Evolutionary conservation across 306 rosid genomes (phyloP).

Genomic region (Boehmeria nivea): DNA sequence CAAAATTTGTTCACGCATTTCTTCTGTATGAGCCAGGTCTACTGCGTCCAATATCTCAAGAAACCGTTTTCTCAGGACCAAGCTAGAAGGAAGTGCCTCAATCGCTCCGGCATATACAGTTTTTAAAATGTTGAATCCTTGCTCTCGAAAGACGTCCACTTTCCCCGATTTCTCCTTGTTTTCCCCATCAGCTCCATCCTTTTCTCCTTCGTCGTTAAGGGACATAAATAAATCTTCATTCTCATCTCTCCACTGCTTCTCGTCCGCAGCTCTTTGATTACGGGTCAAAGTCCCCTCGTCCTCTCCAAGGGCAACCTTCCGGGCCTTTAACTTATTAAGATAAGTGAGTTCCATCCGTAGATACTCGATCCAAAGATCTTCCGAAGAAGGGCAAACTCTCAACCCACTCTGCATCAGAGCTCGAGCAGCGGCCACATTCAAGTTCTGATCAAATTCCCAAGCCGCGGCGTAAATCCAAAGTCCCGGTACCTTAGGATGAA

Average conservation of each 20-base stretch:
- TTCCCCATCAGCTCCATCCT: constrained; percentile 25
- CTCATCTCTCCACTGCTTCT: constrained; percentile 75
- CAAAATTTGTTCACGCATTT: constrained; percentile 51
- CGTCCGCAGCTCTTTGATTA: constrained; percentile 36
- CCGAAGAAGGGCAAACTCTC: constrained; percentile 68
- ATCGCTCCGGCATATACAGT: constrained; percentile 61
- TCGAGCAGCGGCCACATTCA: constrained; percentile 77
- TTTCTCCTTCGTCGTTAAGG: constrained; percentile 34
- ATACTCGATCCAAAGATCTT: constrained; percentile 92
- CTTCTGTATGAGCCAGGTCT: constrained; percentile 59
- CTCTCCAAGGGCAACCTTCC: constrained; percentile 93
- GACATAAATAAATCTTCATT: constrained; percentile 73
- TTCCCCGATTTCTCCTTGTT: constrained; percentile 35
- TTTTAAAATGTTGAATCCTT: constrained; percentile 44
- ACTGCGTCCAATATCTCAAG: constrained; percentile 77
- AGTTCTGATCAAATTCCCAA: constrained; percentile 91
- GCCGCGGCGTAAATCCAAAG: constrained; percentile 97
- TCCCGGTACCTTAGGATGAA: constrained; percentile 83
- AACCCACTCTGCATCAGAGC: constrained; percentile 85
- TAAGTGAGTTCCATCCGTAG: constrained; percentile 93
- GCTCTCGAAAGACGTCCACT: constrained; percentile 44
- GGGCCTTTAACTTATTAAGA: constrained; percentile 73
- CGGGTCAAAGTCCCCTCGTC: constrained; percentile 56
- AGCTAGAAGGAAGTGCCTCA: constrained; percentile 73
- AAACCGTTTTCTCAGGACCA: constrained; percentile 58